Conservation (phyloP, 2,329 filamentous ascomycete genomes). For the Stylonectria norvegica region DNA sequence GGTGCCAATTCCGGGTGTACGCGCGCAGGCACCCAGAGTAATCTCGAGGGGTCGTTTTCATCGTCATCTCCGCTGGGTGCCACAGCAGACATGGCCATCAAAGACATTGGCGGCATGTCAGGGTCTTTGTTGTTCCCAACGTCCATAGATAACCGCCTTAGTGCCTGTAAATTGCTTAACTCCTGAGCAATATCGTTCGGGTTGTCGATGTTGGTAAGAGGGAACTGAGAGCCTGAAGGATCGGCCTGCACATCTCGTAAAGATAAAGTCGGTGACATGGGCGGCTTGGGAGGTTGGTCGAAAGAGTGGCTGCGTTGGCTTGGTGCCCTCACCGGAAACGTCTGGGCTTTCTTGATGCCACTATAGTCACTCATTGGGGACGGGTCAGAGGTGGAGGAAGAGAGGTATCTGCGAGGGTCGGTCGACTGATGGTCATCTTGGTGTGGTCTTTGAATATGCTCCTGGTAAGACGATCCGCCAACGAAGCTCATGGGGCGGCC, state of each 20-base stretch:
- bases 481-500: slow-evolving; percentile 74
- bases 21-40: slow-evolving; percentile 94
- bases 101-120: slow-evolving; percentile 67
- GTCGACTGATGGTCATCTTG: slow-evolving; percentile 31
- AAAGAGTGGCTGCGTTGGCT: slow-evolving; percentile 41
- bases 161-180: slow-evolving; percentile 84
- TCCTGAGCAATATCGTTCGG: slow-evolving; percentile 88
- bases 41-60: slow-evolving; percentile 80
- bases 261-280: slow-evolving; percentile 51
- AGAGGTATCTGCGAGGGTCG: slow-evolving; percentile 40
- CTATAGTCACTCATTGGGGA: slow-evolving; percentile 32
- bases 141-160: slow-evolving; percentile 93
- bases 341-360: slow-evolving; percentile 43
- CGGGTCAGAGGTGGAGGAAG: slow-evolving; percentile 47
- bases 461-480: slow-evolving; percentile 50
- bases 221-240: slow-evolving; percentile 64
- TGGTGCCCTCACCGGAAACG: slow-evolving; percentile 36
- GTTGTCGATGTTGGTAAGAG: slow-evolving; percentile 86
- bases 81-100: slow-evolving; percentile 68
- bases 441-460: slow-evolving; percentile 42
- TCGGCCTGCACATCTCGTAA: slow-evolving; percentile 55
- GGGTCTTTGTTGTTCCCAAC: slow-evolving; percentile 70
- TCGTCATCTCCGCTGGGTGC: slow-evolving; percentile 72
- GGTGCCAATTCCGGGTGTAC: slow-evolving; percentile 93
- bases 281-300: slow-evolving; percentile 41